Evolutionary conservation across 1,284 basidiomycete genomes (phyloP).

Genomic region (Melampsora americana): DNA sequence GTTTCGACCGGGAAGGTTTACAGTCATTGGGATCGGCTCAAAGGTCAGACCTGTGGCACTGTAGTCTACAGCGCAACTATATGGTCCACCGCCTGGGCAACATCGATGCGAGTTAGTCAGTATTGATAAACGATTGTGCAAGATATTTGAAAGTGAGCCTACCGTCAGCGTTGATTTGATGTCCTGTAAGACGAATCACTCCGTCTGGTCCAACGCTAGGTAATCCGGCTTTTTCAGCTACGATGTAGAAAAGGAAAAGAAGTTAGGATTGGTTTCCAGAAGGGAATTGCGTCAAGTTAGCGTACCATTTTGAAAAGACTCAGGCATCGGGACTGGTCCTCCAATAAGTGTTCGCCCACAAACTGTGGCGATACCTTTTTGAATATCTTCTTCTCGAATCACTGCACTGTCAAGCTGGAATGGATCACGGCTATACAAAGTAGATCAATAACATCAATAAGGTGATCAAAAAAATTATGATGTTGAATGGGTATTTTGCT

Average conservation of each 20-base stretch:
- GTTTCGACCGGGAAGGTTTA: constrained; percentile 40
- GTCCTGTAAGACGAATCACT: constrained; percentile 18
- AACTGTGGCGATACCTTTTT: constrained; percentile 29
- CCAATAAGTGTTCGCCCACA: constrained; percentile 43
- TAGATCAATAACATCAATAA: neutral
- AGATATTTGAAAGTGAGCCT: neutral
- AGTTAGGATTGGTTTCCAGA: neutral
- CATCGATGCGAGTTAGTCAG: neutral
- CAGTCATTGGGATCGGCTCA: constrained; percentile 16
- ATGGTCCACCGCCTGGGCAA: constrained; percentile 37
- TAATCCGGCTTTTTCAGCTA: constrained; percentile 31
- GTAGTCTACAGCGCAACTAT: constrained; percentile 30
- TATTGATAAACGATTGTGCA: neutral
- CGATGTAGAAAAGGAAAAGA: neutral
- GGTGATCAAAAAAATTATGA: neutral
- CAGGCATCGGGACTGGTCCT: constrained; percentile 23
- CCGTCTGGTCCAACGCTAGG: constrained; percentile 34
- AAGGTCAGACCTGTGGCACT: constrained; percentile 32
- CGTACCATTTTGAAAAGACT: constrained; percentile 26
- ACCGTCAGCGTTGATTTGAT: constrained; percentile 45
- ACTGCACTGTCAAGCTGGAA: constrained; percentile 41
- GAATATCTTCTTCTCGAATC: constrained; percentile 30
- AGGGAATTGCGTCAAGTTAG: too few species aligned
- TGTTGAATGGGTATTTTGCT: neutral
- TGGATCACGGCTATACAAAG: constrained; percentile 7